These are phyloP conservation scores for Eurotiales sp. DNA, from an alignment of 2,329 filamentous ascomycete species.

Conservation along the genomic window DNA sequence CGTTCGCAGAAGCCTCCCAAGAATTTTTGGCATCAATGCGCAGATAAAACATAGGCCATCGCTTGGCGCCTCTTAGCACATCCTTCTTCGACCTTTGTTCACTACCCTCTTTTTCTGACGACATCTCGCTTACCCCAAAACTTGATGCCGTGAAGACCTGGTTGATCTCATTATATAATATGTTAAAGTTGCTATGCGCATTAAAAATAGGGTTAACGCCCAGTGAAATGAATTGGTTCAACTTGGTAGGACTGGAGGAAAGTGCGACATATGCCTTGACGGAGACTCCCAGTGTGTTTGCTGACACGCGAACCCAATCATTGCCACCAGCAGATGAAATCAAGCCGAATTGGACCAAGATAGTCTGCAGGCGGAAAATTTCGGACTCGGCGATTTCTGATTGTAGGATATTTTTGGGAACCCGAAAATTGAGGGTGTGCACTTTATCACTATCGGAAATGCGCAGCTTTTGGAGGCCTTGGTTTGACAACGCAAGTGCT, in stretches of 20 bases:
- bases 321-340: conserved; percentile 50
- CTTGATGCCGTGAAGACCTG: conserved; percentile 68
- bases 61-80: conserved; percentile 64
- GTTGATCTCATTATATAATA: conserved; percentile 77
- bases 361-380: conserved; percentile 17
- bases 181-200: conserved; percentile 54
- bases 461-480: conserved; percentile 52
- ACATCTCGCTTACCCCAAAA: conserved; percentile 56
- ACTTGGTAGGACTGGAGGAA: conserved; percentile 65
- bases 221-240: conserved; percentile 75
- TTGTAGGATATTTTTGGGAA: conserved; percentile 16
- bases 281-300: conserved; percentile 57
- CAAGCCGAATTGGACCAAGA: conserved; percentile 65
- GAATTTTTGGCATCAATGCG: conserved; percentile 54
- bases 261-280: conserved; percentile 70
- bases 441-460: conserved; percentile 52
- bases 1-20: conserved; percentile 39
- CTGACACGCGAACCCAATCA: conserved; percentile 69
- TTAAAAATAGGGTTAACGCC: conserved; percentile 63
- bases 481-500: conserved; percentile 69
- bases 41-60: conserved; percentile 88
- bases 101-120: conserved; percentile 44
- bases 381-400: conserved; percentile 37
- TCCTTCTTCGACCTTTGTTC: conserved; percentile 48
- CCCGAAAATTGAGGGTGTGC: conserved; percentile 33